These are phyloP conservation scores for Gynostemma pentaphyllum DNA, from an alignment of 306 rosid species.

Conservation along the genomic window DNA sequence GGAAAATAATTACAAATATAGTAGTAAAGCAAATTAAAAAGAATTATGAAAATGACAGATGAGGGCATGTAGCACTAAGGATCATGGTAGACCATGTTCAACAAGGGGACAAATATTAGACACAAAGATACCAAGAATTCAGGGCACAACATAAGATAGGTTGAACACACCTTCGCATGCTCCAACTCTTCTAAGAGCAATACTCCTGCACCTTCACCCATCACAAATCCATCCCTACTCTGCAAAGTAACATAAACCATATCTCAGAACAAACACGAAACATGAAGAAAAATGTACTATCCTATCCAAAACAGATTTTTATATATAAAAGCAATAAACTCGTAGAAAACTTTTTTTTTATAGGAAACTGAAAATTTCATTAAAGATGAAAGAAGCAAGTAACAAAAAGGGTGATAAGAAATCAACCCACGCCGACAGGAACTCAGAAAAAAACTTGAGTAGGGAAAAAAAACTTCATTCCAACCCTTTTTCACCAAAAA, in stretches of 20 bases:
- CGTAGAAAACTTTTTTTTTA: too few species aligned
- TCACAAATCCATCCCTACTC: constrained; percentile 93
- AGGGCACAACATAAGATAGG: neutral
- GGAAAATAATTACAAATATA: neutral
- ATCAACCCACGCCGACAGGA: too few species aligned
- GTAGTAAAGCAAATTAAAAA: neutral
- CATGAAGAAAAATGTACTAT: neutral
- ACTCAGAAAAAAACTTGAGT: neutral
- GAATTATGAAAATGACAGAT: neutral
- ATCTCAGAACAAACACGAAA: neutral
- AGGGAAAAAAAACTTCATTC: neutral
- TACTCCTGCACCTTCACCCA: constrained; percentile 98
- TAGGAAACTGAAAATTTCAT: too few species aligned
- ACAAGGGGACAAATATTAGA: neutral
- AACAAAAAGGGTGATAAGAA: too few species aligned
- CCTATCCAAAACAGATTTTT: too few species aligned
- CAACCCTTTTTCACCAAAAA: neutral
- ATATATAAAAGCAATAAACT: too few species aligned
- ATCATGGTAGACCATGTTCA: neutral
- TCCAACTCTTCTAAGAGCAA: constrained; percentile 79
- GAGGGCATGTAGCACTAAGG: neutral
- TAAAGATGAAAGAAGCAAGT: too few species aligned
- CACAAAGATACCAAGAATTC: neutral
- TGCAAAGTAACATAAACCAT: constrained; percentile 29
- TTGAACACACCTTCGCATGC: constrained; percentile 67